Percentiles rank a stretch among this genome's conserved stretches.
phyloP scores from a whole-genome alignment of 129 eudicot genomes.

The Arctium minus region DNA sequence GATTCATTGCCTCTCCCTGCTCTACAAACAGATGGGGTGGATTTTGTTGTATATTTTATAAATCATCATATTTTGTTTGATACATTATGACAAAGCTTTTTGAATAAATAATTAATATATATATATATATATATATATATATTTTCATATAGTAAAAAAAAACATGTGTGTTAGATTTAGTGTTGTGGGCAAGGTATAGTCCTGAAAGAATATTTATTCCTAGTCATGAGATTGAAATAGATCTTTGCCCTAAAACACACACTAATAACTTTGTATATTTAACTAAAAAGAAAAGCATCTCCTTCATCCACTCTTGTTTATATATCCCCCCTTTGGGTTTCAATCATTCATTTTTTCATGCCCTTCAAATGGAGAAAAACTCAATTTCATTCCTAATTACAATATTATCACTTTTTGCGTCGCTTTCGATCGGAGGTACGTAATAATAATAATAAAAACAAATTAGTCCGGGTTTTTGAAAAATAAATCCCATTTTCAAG shows the following conservation, averaged over 20 bases:
- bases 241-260: slow-evolving; percentile 49
- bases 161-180: slow-evolving; percentile 9
- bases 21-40: not conserved
- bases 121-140: too few species aligned
- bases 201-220: not conserved
- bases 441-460: not conserved
- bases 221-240: slow-evolving; percentile 17
- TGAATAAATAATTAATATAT: not conserved
- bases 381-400: not conserved
- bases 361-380: slow-evolving; percentile 24
- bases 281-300: slow-evolving; percentile 65
- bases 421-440: slow-evolving; percentile 44
- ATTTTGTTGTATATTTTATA: slow-evolving; percentile 27
- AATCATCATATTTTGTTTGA: slow-evolving; percentile 3
- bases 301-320: slow-evolving; percentile 30
- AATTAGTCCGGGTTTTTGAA: not conserved
- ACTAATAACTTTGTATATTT: slow-evolving; percentile 30
- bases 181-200: slow-evolving; percentile 23
- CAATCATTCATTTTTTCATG: slow-evolving; percentile 1
- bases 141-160: not conserved
- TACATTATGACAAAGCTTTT: not conserved
- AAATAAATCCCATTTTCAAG: not conserved
- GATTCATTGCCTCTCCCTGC: not conserved
- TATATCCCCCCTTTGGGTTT: slow-evolving; percentile 1
- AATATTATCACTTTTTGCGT: slow-evolving; percentile 22